These are phyloP conservation scores for Cryptococcus depauperatus DNA, from an alignment of 1,284 basidiomycete genomes.

Conservation along the genomic window DNA sequence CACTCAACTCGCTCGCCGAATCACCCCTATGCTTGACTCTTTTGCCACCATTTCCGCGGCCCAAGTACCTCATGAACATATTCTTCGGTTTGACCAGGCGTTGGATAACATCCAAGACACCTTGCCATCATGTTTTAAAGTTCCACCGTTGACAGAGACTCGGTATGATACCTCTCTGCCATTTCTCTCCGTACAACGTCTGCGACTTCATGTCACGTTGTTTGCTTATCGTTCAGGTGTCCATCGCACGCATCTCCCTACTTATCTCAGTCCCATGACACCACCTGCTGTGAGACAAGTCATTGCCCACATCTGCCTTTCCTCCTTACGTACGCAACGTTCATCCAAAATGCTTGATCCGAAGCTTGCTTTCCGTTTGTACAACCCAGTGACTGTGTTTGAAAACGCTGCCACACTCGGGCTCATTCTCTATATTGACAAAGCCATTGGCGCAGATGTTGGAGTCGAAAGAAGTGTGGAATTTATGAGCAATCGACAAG, in stretches of 20 bases:
- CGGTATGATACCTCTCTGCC: constrained; percentile 28
- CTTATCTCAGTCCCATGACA: constrained; percentile 26
- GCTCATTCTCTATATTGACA: constrained; percentile 35
- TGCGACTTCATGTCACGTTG: constrained; percentile 32
- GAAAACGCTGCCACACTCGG: constrained; percentile 33
- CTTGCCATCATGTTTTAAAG: constrained; percentile 34
- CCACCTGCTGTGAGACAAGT: constrained; percentile 24
- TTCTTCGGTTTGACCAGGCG: constrained; percentile 32
- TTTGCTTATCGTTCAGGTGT: constrained; percentile 32
- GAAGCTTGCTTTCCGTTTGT: constrained; percentile 33
- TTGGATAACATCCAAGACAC: constrained; percentile 37
- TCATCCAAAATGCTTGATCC: constrained; percentile 37
- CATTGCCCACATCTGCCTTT: constrained; percentile 30
- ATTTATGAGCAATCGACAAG: constrained; percentile 26
- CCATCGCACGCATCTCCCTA: constrained; percentile 31
- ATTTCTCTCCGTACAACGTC: constrained; percentile 34
- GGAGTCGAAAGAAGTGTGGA: constrained; percentile 9
- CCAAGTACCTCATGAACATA: constrained; percentile 30
- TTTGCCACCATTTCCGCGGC: constrained; percentile 32
- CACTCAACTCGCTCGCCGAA: constrained; percentile 33
- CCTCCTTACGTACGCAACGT: constrained; percentile 31
- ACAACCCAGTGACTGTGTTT: constrained; percentile 32
- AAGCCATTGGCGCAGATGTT: constrained; percentile 11
- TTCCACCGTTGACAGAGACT: constrained; percentile 37
- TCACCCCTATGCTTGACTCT: constrained; percentile 37